phyloP scores from a whole-genome alignment of 208 protist genomes.

The Acanthamoeba sp. region DNA sequence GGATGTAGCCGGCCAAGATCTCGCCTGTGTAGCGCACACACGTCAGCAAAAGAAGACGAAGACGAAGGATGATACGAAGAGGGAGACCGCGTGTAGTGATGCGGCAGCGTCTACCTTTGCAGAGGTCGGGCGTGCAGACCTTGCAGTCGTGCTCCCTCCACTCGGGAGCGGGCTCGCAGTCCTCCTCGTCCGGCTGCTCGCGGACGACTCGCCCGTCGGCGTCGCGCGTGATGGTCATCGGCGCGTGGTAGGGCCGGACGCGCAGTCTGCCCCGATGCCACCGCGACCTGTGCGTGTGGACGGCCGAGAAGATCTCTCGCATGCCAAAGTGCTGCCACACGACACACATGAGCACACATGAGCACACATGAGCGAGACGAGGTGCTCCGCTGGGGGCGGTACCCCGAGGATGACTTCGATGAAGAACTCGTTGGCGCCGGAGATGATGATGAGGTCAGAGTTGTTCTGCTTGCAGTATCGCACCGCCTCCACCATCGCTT shows the following conservation, averaged over 20 bases:
- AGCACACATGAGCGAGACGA: not conserved
- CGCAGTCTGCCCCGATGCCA: constrained; percentile 25
- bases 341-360: not conserved
- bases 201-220: not conserved
- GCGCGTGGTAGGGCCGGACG: constrained; percentile 40
- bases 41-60: not conserved
- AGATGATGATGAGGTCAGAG: constrained; percentile 50
- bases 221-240: constrained; percentile 14
- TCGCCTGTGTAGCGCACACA: not conserved
- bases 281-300: constrained; percentile 32
- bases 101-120: not conserved
- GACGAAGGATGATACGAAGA: not conserved
- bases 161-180: not conserved
- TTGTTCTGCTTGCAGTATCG: constrained; percentile 50
- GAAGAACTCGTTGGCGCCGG: constrained; percentile 68
- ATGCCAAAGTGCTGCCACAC: constrained; percentile 18
- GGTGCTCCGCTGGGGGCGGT: not conserved
- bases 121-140: constrained; percentile 38
- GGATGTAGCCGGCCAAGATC: constrained; percentile 16
- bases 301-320: not conserved
- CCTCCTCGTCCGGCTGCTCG: not conserved
- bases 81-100: not conserved
- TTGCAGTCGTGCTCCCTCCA: not conserved
- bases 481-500: constrained; percentile 52
- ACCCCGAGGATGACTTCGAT: constrained; percentile 61